phyloP scores from a whole-genome alignment of 2,329 filamentous ascomycete genomes.

The Phialophora chinensis region DNA sequence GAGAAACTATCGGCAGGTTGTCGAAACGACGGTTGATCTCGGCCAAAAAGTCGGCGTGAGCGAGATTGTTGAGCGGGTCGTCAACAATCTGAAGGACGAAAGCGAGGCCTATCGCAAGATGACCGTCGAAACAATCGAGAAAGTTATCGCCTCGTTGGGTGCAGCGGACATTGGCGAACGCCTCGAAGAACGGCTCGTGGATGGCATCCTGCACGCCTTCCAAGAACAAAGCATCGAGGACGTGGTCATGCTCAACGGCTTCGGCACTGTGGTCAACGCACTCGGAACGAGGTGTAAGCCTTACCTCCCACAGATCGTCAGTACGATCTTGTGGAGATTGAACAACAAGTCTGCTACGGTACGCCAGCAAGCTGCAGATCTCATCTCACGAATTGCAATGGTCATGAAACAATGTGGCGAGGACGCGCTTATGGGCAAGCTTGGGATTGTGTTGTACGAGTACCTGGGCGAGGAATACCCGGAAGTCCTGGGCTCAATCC shows the following conservation, averaged over 20 bases:
- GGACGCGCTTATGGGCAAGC: conserved; percentile 92
- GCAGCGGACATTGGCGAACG: conserved; percentile 93
- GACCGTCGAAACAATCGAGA: conserved; percentile 98
- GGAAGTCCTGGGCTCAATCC: conserved; percentile 93
- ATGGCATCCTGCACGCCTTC: conserved; percentile 94
- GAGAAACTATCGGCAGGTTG: conserved; percentile 95
- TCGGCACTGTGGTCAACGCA: conserved; percentile 96
- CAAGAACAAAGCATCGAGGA: conserved; percentile 98
- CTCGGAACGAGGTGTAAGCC: conserved; percentile 92
- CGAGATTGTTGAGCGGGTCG: conserved; percentile 91
- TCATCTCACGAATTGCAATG: conserved; percentile 96
- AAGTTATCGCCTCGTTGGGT: conserved; percentile 89
- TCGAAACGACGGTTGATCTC: conserved; percentile 96
- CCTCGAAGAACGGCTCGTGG: conserved; percentile 89
- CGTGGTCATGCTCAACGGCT: conserved; percentile 93
- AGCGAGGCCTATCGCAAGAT: conserved; percentile 98
- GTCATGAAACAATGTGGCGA: conserved; percentile 99
- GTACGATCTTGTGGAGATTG: conserved; percentile 91
- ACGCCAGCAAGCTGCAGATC: conserved; percentile 92
- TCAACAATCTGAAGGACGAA: conserved; percentile 96
- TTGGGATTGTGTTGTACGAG: conserved; percentile 93
- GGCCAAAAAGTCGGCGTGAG: conserved; percentile 97
- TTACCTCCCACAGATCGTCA: conserved; percentile 95
- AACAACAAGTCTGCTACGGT: conserved; percentile 99
- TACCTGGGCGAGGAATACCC: conserved; percentile 98